phyloP scores from a whole-genome alignment of 768 basidiomycete species.

The Xerocomus spinulosus region DNA sequence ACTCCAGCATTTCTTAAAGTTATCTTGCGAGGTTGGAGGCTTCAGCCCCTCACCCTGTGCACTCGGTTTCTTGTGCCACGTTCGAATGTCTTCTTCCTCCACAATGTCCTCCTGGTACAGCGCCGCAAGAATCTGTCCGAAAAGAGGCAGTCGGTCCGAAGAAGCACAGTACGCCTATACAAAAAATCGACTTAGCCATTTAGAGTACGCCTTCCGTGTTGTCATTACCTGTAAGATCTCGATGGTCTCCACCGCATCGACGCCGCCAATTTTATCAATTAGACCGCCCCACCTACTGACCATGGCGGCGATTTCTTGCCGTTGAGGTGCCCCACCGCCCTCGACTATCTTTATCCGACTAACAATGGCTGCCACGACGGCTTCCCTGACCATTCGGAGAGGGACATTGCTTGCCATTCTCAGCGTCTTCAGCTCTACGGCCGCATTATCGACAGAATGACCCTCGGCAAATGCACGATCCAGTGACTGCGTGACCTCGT shows the following conservation, averaged over 20 bases:
- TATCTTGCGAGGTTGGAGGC: constrained; percentile 42
- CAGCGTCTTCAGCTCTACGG: constrained; percentile 92
- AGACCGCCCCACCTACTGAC: constrained; percentile 79
- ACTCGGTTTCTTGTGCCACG: constrained; percentile 65
- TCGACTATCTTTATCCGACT: constrained; percentile 62
- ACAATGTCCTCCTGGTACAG: constrained; percentile 91
- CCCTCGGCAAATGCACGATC: constrained; percentile 90
- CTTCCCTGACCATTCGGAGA: constrained; percentile 78
- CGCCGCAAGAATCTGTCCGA: constrained; percentile 80
- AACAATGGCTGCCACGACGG: constrained; percentile 82
- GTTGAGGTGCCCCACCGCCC: constrained; percentile 52
- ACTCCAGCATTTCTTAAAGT: constrained; percentile 63
- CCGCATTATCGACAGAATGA: constrained; percentile 88
- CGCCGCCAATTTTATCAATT: constrained; percentile 75
- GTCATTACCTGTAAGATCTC: constrained; percentile 65
- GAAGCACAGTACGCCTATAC: constrained; percentile 59
- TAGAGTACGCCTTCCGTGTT: neutral
- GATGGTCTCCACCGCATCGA: constrained; percentile 78
- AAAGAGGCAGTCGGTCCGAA: constrained; percentile 63
- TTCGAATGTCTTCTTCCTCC: constrained; percentile 84
- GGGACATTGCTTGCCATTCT: constrained; percentile 96
- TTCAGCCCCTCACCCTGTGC: constrained; percentile 51
- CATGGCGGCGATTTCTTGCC: constrained; percentile 58
- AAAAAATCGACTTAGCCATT: neutral
- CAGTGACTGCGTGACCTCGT: constrained; percentile 78